Percentiles rank a stretch among this genome's conserved stretches.
These are phyloP conservation scores for Ceratocystis albifundus DNA, from an alignment of 2,329 filamentous ascomycete genomes.

Conservation along the genomic window DNA sequence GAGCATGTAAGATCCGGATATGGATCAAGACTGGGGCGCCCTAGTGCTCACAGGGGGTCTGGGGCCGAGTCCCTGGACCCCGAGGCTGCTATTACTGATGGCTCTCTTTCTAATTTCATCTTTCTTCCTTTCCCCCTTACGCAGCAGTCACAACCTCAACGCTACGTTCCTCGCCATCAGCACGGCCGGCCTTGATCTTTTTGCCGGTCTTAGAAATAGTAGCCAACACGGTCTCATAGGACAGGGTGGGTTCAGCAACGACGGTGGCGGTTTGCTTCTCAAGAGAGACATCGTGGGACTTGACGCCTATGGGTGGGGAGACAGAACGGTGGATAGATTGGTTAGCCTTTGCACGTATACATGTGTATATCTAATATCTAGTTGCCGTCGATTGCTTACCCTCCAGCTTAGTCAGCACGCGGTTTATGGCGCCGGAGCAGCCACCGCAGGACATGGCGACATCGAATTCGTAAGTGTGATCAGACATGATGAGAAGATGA, in stretches of 20 bases:
- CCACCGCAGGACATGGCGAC: slow-evolving; percentile 90
- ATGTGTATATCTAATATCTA: not conserved
- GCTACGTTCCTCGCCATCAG: slow-evolving; percentile 50
- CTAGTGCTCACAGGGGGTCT: no score
- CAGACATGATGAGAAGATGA: slow-evolving; percentile 43
- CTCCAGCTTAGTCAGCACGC: slow-evolving; percentile 83
- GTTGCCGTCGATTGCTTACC: slow-evolving; percentile 43
- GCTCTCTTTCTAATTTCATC: no score
- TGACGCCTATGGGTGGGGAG: slow-evolving; percentile 51
- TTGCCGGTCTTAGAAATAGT: slow-evolving; percentile 96
- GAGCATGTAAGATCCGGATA: not conserved
- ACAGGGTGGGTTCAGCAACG: slow-evolving; percentile 54
- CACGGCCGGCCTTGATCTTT: slow-evolving; percentile 67
- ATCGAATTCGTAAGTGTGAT: slow-evolving; percentile 91
- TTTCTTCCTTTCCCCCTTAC: slow-evolving; percentile 24
- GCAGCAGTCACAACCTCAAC: slow-evolving; percentile 37
- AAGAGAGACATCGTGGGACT: slow-evolving; percentile 76
- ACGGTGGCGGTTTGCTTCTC: slow-evolving; percentile 75
- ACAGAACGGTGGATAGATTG: slow-evolving; percentile 4
- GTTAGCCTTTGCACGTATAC: not conserved
- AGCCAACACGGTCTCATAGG: slow-evolving; percentile 68
- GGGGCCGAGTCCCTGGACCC: no score
- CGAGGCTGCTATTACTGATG: no score
- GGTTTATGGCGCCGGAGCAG: slow-evolving; percentile 87
- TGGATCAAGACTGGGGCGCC: not conserved